Base-by-base conservation (phyloP, 2,329 filamentous ascomycete species). In the Aureobasidium sp. region DNA sequence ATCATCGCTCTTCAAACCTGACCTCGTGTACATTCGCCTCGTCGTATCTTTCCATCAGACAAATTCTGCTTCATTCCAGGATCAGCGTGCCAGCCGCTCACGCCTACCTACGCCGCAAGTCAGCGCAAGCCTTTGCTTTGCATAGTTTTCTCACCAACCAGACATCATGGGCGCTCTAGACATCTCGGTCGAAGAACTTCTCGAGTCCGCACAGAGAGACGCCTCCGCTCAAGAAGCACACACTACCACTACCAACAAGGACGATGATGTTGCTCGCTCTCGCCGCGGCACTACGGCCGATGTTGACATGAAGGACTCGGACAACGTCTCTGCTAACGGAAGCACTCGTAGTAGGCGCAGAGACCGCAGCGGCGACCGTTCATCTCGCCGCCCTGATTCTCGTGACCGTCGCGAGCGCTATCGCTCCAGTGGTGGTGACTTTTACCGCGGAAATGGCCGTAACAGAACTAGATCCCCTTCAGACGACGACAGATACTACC, bases 161-260 rank as follows among this genome's bases (percentile, higher is more conserved):
- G 49, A 59, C 59, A 63, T 39, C 52, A 66, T 66, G 65, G 64
- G 62, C 34, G 57, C 58, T 48, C 42, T 65, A 56, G 61, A 63
- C 44, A 63, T 64, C 47, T 64, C 62, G 73, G 90, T 97, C 70
- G 92, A 97, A 81, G 90, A 91, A 67, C 84, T 97, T 67, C 86
- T 97, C 68, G 91, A 96, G 76, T 90, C 89, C 45, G 64, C 65
- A 31, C 64, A 65, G 58, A 61, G 61, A 64, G 60, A 62, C 53
- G 58, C 47, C 22, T 58, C 22, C 41, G 63, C 57, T 48, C 64
- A 55, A 62, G 63, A 59, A 57, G 90, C 89, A 66, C 90, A 89
- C 58, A 87, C 86, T 73, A 80, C 81, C 51, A 66, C 69, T 49
- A 63, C 71, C 42, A 68, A 20, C 71, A 63, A 70, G 58, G 75